These are phyloP conservation scores for Lipomyces yamanashiensis DNA, from an alignment of 805 yeast species.

Conservation along the genomic window DNA sequence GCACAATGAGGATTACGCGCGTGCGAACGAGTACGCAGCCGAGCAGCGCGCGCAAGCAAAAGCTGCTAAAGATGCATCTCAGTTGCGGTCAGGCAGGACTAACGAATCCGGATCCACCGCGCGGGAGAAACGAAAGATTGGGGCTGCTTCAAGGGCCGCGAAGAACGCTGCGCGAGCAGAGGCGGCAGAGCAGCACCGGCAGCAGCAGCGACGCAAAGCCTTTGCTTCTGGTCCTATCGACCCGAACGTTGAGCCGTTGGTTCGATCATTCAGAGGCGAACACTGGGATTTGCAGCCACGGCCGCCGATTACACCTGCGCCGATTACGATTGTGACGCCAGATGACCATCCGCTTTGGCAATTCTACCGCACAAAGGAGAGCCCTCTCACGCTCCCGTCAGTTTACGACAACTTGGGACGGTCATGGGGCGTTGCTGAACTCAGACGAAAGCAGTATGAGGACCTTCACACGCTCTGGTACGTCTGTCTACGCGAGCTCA, in stretches of 20 bases:
- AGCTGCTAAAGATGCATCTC: not conserved
- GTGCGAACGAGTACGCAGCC: not conserved
- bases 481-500: slow-evolving; percentile 79
- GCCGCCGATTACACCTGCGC: slow-evolving; percentile 88
- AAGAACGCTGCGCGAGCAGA: not conserved
- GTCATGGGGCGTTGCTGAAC: slow-evolving; percentile 85
- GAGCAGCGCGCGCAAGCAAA: not conserved
- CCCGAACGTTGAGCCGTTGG: slow-evolving; percentile 18
- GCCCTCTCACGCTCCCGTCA: slow-evolving; percentile 61
- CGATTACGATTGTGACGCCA: slow-evolving; percentile 62
- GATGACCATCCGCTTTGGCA: slow-evolving; percentile 96
- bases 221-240: slow-evolving; percentile 17
- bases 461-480: slow-evolving; percentile 94
- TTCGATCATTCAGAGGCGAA: slow-evolving; percentile 22
- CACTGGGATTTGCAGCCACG: slow-evolving; percentile 31
- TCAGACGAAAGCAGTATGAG: slow-evolving; percentile 87
- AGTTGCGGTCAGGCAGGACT: not conserved
- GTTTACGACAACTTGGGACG: slow-evolving; percentile 59
- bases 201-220: not conserved
- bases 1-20: not conserved
- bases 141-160: not conserved
- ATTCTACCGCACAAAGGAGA: slow-evolving; percentile 60
- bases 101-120: not conserved
- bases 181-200: not conserved
- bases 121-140: not conserved